Conservation (phyloP, 306 rosid species). For the Quercus aquifolioides region DNA sequence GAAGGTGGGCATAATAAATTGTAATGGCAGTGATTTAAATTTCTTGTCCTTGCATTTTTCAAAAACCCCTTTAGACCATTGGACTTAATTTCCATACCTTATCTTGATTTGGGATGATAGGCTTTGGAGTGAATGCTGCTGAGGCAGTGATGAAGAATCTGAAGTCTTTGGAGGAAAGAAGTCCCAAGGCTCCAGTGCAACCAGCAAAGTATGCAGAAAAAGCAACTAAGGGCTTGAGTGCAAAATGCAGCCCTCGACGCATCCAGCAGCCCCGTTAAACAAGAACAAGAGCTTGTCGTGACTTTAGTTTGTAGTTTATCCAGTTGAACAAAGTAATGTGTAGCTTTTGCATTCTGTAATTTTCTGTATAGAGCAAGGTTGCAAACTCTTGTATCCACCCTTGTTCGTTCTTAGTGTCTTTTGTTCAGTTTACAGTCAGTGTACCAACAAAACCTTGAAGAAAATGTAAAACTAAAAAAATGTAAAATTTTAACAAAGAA, state of each 20-base stretch:
- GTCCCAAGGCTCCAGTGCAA: slow-evolving; percentile 22
- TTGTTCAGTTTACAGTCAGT: slow-evolving; percentile 11
- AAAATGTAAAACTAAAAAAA: slow-evolving; percentile 23
- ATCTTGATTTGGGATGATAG: background rate
- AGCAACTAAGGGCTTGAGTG: slow-evolving; percentile 33
- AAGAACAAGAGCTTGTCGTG: background rate
- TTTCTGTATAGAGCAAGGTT: slow-evolving; percentile 53
- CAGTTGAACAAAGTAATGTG: slow-evolving; percentile 24
- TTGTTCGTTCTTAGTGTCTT: slow-evolving; percentile 23
- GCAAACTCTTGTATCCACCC: slow-evolving; percentile 30
- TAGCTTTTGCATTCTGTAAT: slow-evolving; percentile 46
- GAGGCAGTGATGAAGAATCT: slow-evolving; percentile 22
- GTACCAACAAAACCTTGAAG: slow-evolving; percentile 13
- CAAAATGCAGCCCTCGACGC: slow-evolving; percentile 33
- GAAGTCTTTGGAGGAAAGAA: slow-evolving; percentile 33
- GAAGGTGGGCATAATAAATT: slow-evolving; percentile 29
- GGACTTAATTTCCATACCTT: background rate
- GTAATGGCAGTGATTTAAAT: background rate
- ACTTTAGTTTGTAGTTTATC: slow-evolving; percentile 20
- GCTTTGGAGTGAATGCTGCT: slow-evolving; percentile 15
- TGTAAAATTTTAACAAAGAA: slow-evolving; percentile 13
- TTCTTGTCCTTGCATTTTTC: background rate
- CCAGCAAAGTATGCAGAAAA: slow-evolving; percentile 32
- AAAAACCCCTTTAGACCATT: background rate
- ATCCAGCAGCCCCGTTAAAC: slow-evolving; percentile 43